Evolutionary conservation across 2,329 filamentous ascomycete genomes (phyloP).

Genomic region (Cytospora piceae): DNA sequence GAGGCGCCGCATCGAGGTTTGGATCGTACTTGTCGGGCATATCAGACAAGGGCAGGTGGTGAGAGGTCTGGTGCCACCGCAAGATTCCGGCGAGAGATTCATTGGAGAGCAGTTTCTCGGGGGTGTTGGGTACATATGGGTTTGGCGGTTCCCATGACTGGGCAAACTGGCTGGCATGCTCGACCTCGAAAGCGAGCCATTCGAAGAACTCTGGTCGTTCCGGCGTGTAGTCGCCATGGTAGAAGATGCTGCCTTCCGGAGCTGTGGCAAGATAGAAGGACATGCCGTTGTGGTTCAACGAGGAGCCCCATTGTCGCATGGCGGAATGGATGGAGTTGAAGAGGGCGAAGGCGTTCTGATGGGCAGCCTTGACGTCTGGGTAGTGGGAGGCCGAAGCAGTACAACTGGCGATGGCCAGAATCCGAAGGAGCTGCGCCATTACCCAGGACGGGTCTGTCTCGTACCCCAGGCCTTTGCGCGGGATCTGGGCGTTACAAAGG

Average conservation of each 20-base stretch:
- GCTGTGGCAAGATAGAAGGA: slow-evolving; percentile 61
- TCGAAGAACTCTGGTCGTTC: slow-evolving; percentile 54
- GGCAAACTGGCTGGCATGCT: slow-evolving; percentile 63
- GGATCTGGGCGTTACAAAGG: neutral
- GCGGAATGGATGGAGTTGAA: slow-evolving; percentile 30
- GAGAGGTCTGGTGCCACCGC: neutral
- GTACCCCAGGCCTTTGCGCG: neutral
- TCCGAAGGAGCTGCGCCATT: neutral
- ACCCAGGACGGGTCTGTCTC: neutral
- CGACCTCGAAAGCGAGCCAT: slow-evolving; percentile 67
- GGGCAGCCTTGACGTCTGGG: slow-evolving; percentile 10
- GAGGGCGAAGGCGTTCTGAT: slow-evolving; percentile 22
- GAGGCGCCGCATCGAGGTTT: no score
- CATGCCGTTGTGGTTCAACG: slow-evolving; percentile 66
- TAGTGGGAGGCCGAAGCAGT: neutral
- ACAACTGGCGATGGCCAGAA: neutral
- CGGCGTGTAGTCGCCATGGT: slow-evolving; percentile 54
- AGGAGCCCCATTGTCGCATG: slow-evolving; percentile 58
- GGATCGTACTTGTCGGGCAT: neutral
- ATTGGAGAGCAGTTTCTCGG: neutral
- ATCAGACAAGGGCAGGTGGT: neutral
- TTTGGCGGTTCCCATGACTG: slow-evolving; percentile 19
- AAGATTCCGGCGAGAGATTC: neutral
- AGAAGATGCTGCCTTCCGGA: slow-evolving; percentile 57
- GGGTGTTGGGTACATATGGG: no score